These are phyloP conservation scores for Plasmopara viticola DNA, from an alignment of 352 stramenopile genomes.

Conservation along the genomic window DNA sequence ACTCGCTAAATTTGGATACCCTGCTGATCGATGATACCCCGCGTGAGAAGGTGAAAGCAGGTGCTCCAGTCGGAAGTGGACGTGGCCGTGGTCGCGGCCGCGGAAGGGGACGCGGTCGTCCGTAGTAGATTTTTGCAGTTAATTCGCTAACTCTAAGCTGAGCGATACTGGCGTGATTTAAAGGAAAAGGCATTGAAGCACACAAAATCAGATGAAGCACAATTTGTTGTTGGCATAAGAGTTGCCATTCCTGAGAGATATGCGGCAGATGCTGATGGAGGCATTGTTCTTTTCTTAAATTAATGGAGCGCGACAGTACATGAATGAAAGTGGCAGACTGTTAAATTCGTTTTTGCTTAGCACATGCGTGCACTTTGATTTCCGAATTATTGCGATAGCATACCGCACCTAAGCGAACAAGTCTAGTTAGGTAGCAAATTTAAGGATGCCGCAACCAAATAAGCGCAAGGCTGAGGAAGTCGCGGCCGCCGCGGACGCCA, in stretches of 20 bases:
- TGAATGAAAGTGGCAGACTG: too few relatives aligned
- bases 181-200: not conserved
- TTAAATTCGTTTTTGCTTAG: too few relatives aligned
- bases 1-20: conserved; percentile 98
- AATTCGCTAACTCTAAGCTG: conserved; percentile 3
- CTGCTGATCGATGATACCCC: conserved; percentile 97
- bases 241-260: too few relatives aligned
- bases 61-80: conserved; percentile 45
- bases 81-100: conserved; percentile 77
- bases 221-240: too few relatives aligned
- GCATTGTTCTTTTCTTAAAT: too few relatives aligned
- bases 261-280: too few relatives aligned
- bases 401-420: not conserved
- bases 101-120: conserved; percentile 53
- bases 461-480: conserved; percentile 40
- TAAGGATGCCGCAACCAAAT: conserved; percentile 23
- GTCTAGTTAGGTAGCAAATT: too few relatives aligned
- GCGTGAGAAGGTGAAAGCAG: conserved; percentile 90
- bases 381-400: not conserved
- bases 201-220: too few relatives aligned
- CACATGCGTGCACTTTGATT: too few relatives aligned
- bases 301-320: too few relatives aligned
- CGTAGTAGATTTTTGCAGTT: conserved; percentile 21
- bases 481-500: conserved; percentile 36
- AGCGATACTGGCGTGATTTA: too few relatives aligned